A percentile compares a stretch with the other conserved stretches of the same genome.
Evolutionary conservation across 2,329 filamentous ascomycete species (phyloP).

Genomic region (Hymenoscyphus infarciens): DNA sequence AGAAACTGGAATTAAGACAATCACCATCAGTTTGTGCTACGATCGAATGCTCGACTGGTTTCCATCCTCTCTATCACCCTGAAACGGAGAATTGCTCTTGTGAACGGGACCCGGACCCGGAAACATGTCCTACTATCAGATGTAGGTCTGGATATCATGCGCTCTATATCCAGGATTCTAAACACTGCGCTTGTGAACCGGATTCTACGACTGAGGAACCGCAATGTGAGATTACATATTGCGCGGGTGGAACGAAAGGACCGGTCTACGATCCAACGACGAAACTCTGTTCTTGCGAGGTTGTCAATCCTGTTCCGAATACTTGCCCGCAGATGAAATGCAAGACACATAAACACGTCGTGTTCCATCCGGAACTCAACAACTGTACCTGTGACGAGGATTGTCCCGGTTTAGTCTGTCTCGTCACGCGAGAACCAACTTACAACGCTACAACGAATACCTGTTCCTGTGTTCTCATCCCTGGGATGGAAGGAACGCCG

Average conservation of each 20-base stretch:
- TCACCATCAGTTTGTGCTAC: slow-evolving; percentile 18
- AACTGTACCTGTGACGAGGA: slow-evolving; percentile 22
- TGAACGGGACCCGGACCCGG: slow-evolving; percentile 17
- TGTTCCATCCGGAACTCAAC: slow-evolving; percentile 20
- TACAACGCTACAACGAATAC: slow-evolving; percentile 18
- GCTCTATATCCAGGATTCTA: not conserved
- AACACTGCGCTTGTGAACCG: not conserved
- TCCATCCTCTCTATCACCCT: slow-evolving; percentile 19
- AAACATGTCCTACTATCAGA: slow-evolving; percentile 13
- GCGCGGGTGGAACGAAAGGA: slow-evolving; percentile 16
- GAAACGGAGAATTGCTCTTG: slow-evolving; percentile 20
- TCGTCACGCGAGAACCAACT: slow-evolving; percentile 14
- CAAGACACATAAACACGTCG: slow-evolving; percentile 15
- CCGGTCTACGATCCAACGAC: slow-evolving; percentile 10
- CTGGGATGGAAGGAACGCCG: slow-evolving; percentile 14
- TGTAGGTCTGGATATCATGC: not conserved
- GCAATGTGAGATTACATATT: not conserved
- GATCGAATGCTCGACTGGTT: slow-evolving; percentile 19
- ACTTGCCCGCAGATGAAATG: slow-evolving; percentile 25
- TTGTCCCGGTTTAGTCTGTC: slow-evolving; percentile 24
- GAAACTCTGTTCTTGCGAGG: slow-evolving; percentile 22
- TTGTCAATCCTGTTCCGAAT: slow-evolving; percentile 11
- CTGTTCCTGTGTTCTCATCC: slow-evolving; percentile 21
- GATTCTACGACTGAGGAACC: not conserved
- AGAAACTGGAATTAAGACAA: not conserved